Evolutionary conservation across 352 stramenopile genomes (phyloP).

Genomic region (Phytophthora tentaculata): DNA sequence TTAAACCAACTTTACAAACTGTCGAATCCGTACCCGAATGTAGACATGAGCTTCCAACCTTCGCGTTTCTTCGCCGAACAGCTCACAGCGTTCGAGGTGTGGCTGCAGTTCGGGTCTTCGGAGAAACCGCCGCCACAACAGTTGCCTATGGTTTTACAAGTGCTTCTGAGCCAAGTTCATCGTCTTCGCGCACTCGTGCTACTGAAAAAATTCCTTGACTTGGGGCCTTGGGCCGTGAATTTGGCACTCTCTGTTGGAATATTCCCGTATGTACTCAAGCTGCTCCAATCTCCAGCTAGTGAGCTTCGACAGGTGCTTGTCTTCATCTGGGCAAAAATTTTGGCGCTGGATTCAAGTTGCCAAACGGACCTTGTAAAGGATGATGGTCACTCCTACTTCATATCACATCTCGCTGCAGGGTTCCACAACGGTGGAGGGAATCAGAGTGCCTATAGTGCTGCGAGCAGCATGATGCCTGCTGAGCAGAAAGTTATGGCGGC

Average conservation of each 20-base stretch:
- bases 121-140: constrained; percentile 95
- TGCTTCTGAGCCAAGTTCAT: constrained; percentile 97
- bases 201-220: constrained; percentile 96
- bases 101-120: constrained; percentile 95
- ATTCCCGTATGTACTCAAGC: constrained; percentile 99
- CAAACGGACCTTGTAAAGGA: constrained; percentile 97
- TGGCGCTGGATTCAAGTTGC: constrained; percentile 96
- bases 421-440: constrained; percentile 51
- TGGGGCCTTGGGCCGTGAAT: constrained; percentile 92
- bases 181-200: constrained; percentile 96
- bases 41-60: constrained; percentile 78
- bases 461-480: constrained; percentile 62
- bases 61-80: constrained; percentile 99
- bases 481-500: constrained; percentile 96
- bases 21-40: constrained; percentile 68
- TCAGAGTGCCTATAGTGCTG: constrained; percentile 33
- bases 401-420: constrained; percentile 89
- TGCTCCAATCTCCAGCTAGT: constrained; percentile 94
- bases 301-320: constrained; percentile 97
- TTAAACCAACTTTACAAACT: constrained; percentile 95
- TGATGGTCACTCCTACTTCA: constrained; percentile 95
- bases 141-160: constrained; percentile 98
- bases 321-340: constrained; percentile 94
- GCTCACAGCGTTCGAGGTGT: constrained; percentile 99
- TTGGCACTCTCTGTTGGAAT: constrained; percentile 96